A percentile compares a stretch with the other conserved stretches of the same genome.
Conservation (phyloP, 148 eudicot species). For the Polygonum aviculare region DNA sequence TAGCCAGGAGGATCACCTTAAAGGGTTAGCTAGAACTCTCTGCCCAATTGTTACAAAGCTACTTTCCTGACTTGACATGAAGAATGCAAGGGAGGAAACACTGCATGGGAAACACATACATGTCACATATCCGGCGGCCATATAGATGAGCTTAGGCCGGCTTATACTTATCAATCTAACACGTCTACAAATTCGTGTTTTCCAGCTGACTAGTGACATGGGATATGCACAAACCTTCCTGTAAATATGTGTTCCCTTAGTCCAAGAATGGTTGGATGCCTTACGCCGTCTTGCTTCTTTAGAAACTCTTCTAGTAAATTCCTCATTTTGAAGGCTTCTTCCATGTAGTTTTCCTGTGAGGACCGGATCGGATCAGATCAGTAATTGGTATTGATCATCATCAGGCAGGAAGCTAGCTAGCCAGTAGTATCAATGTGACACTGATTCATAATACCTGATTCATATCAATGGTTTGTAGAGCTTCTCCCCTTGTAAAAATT, state of each 20-base stretch:
- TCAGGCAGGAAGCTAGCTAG: neutral
- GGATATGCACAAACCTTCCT: constrained; percentile 35
- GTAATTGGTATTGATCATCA: neutral
- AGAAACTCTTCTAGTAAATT: constrained; percentile 62
- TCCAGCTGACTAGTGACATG: neutral
- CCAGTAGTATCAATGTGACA: neutral
- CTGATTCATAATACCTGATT: constrained; percentile 36
- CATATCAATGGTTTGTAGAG: constrained; percentile 75
- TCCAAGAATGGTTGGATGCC: constrained; percentile 60
- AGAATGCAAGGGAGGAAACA: constrained; percentile 73
- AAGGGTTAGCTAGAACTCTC: constrained; percentile 56
- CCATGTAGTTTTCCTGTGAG: constrained; percentile 64
- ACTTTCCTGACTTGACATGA: constrained; percentile 63
- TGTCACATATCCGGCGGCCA: neutral
- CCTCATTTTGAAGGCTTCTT: constrained; percentile 73
- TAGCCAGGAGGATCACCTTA: constrained; percentile 28
- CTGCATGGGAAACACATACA: constrained; percentile 19
- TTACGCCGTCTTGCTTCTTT: constrained; percentile 36
- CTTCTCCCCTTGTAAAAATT: constrained; percentile 70
- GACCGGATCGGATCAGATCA: neutral
- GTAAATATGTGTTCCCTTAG: constrained; percentile 69
- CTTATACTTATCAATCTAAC: neutral
- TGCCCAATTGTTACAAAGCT: constrained; percentile 76
- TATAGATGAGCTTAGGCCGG: neutral
- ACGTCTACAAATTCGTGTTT: neutral